Evolutionary conservation across 441 rosid genomes (phyloP), one percentile per base, ranked within the genome.

Genomic region (Hura crepitans): DNA sequence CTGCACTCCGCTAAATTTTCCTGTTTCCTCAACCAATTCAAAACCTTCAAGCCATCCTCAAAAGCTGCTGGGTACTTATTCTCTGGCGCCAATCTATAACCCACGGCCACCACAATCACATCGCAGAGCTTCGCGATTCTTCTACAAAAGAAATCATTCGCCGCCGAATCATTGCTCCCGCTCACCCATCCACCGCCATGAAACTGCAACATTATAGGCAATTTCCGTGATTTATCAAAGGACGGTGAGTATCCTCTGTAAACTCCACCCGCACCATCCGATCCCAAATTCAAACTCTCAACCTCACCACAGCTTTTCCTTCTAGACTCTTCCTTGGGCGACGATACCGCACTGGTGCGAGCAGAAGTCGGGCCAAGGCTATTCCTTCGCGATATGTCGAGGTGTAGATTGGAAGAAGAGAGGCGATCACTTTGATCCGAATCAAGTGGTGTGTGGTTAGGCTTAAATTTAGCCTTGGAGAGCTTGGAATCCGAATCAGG

Each of bases 101-200:
- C 98, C 0, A 93, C 95, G 0, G 95, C 96, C 75, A 93, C 80
- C 22, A 93, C 96, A 50, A 93, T 82, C 71, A 86, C 91, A 45
- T 93, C 98, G 67, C 94, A 91, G 54, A 83, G 74, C 66, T 86
- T 91, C 5, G 95, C 86, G 69, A 91, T 87, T 77, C 97, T 74
- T 76, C 95, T 77, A 62, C 98, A 93, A 58, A 93, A 93, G 46
- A 65, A 67, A 83, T 89, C 98, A 70, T 91, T 93, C 8, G 93
- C 93, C 70, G 83, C 91, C 20, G 98, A 93, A 61, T 91, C 97
- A 39, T 87, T 88, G 65, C 96, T 86, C 58, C 98, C 96, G 57
- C 95, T 89, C 47, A 93, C 95, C 97, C 97, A 91, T 3, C 97
- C 97, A 1, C 97, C 98, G 31, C 97, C 97, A 30, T 93, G 97